These are phyloP conservation scores for Epichloe brachyelytri DNA, from an alignment of 2,329 filamentous ascomycete species.

Conservation along the genomic window DNA sequence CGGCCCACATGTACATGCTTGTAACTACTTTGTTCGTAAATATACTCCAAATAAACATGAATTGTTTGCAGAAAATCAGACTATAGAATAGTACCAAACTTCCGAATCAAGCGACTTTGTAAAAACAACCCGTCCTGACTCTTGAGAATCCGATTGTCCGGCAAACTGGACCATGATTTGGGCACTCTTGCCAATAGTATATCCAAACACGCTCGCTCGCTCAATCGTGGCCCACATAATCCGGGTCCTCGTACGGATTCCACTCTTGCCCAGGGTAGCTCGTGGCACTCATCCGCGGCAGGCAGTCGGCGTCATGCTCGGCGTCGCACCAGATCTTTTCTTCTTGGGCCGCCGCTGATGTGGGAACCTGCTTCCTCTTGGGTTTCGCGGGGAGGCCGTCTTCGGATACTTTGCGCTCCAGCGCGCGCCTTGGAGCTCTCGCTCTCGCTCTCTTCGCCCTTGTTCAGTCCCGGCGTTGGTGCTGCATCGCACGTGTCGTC, in stretches of 20 bases:
- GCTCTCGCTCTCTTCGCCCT: neutral
- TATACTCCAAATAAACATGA: neutral
- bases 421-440: neutral
- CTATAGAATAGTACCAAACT: too few relatives aligned
- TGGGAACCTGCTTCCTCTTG: neutral
- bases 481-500: too few relatives aligned
- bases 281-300: conserved; percentile 50
- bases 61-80: too few relatives aligned
- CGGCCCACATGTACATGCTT: too few relatives aligned
- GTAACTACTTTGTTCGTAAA: neutral
- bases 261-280: conserved; percentile 62
- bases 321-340: too few relatives aligned
- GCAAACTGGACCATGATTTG: too few relatives aligned
- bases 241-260: conserved; percentile 38
- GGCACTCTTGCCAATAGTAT: conserved; percentile 26
- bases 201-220: too few relatives aligned
- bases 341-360: conserved; percentile 10
- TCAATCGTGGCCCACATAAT: conserved; percentile 16
- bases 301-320: conserved; percentile 7
- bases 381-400: neutral
- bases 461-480: too few relatives aligned
- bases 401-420: neutral
- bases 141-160: too few relatives aligned
- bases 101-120: too few relatives aligned
- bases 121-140: too few relatives aligned